A percentile compares a stretch with the other conserved stretches of the same genome.
These are phyloP conservation scores for Wickerhamiella kazuoi DNA, from an alignment of 805 yeast genomes.

Conservation along the genomic window DNA sequence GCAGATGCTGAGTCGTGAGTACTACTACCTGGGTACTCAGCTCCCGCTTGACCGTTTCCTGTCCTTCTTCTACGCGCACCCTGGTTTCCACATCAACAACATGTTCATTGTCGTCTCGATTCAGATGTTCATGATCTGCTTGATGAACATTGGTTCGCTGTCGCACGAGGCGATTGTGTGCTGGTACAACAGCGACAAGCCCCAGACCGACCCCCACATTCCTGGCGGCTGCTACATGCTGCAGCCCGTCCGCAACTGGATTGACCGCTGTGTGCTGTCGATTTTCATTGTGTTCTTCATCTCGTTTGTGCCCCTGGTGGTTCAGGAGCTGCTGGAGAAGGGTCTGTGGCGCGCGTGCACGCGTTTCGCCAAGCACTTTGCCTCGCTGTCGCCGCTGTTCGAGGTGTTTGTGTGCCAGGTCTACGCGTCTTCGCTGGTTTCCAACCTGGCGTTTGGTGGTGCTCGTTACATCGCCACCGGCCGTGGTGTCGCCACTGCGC, in stretches of 20 bases:
- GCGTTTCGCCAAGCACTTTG: constrained; percentile 56
- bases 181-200: constrained; percentile 42
- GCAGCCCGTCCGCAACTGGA: constrained; percentile 80
- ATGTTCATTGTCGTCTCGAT: constrained; percentile 72
- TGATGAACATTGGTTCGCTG: constrained; percentile 65
- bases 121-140: constrained; percentile 67
- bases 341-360: constrained; percentile 60
- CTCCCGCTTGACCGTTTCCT: constrained; percentile 77
- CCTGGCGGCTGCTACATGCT: constrained; percentile 80
- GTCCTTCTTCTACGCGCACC: constrained; percentile 90
- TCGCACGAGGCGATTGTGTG: constrained; percentile 57
- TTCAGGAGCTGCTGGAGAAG: constrained; percentile 76
- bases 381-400: constrained; percentile 74
- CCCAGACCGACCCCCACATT: constrained; percentile 51
- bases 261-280: constrained; percentile 69
- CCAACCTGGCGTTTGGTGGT: constrained; percentile 75
- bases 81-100: constrained; percentile 89
- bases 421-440: constrained; percentile 59
- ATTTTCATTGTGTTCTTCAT: constrained; percentile 87
- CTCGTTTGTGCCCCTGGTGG: constrained; percentile 69
- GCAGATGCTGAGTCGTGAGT: constrained; percentile 79
- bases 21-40: constrained; percentile 77
- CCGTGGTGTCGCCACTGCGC: constrained; percentile 77
- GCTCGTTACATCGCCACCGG: constrained; percentile 89
- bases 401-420: constrained; percentile 93